Evolutionary conservation across 2,329 filamentous ascomycete genomes (phyloP), one percentile per base, ranked within the genome.

Genomic region (Emmonsiellopsis sp.): DNA sequence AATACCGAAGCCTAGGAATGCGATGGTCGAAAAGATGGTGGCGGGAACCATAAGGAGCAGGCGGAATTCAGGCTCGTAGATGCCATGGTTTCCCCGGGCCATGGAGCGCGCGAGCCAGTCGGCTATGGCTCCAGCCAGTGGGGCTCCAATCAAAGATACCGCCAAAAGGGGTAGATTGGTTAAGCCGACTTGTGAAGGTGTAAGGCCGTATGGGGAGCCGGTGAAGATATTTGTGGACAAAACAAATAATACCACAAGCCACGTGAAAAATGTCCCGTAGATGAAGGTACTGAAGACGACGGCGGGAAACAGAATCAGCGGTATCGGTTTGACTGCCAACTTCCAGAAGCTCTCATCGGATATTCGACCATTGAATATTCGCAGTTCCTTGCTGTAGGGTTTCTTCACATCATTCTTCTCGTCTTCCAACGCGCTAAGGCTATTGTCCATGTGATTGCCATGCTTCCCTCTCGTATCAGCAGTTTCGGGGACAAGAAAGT

Each of bases 401-500:
- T 14, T 46, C 10, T 48, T 53, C 13, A 40, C 3, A 8, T 47
- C 50, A 34, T 48, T 45, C 32, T 37, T 40, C 37, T 53, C 33
- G 6, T 48, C 36, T 27, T 34, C 32, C 3, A 13, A 27, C 9
- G 40, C 49, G 11, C 44, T 39, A 9, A 14, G 45, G 13, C 42
- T 42, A n/a, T 53, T 39, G 6, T 53, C 21, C 2, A 13, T 17
- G 5, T 27, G n/a, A 32, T 36, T 6, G 8, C 13, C 36, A 34
- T 42, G 39, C 13, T 34, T 45, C 3, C 13, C 4, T 40, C 37
- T 34, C 11, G 33, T 55, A 51, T 66, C 75, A 0, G 69, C 70
- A 10, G 72, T 76, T 55, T 76, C 74, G 8, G 72, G 65, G 2
- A 75, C 71, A 56, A 75, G 63, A 60, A 75, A 75, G 57, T 71